A percentile compares a stretch with the other conserved stretches of the same genome.
phyloP scores from a whole-genome alignment of 2,329 filamentous ascomycete genomes.

The Cordyceps militaris region DNA sequence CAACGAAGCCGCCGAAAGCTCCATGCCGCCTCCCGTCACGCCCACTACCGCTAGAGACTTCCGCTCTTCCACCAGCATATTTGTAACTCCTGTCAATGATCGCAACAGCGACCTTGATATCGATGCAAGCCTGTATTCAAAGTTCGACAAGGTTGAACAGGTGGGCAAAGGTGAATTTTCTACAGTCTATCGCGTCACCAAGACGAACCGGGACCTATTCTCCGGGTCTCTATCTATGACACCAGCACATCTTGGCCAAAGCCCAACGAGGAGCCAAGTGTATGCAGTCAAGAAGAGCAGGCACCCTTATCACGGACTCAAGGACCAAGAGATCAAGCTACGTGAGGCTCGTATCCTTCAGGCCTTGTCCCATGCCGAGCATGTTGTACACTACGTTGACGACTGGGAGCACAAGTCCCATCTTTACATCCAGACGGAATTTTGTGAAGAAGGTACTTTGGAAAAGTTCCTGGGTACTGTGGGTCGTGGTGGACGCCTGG shows the following conservation, averaged over 20 bases:
- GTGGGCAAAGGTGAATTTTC: slow-evolving; percentile 91
- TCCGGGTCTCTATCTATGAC: slow-evolving; percentile 37
- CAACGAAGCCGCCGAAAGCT: slow-evolving; percentile 28
- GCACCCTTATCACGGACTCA: slow-evolving; percentile 67
- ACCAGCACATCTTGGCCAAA: slow-evolving; percentile 44
- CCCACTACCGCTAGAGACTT: slow-evolving; percentile 59
- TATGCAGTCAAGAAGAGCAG: slow-evolving; percentile 94
- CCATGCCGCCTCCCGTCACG: slow-evolving; percentile 60
- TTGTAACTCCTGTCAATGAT: slow-evolving; percentile 63
- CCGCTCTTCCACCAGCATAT: slow-evolving; percentile 42
- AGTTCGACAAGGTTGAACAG: slow-evolving; percentile 74
- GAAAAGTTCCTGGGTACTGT: slow-evolving; percentile 78
- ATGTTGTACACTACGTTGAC: slow-evolving; percentile 76
- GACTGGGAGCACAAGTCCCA: slow-evolving; percentile 81
- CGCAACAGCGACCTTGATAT: slow-evolving; percentile 62
- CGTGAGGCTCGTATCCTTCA: slow-evolving; percentile 77
- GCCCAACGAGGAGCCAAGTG: slow-evolving; percentile 50
- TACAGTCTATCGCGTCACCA: slow-evolving; percentile 73
- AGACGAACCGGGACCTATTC: slow-evolving; percentile 23
- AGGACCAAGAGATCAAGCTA: slow-evolving; percentile 76
- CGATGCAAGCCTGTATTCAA: slow-evolving; percentile 64
- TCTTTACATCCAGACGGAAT: slow-evolving; percentile 96
- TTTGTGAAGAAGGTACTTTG: slow-evolving; percentile 87
- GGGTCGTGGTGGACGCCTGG: slow-evolving; percentile 76
- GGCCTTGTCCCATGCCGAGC: slow-evolving; percentile 70